phyloP scores from a whole-genome alignment of 148 eudicot species.

The Oxyria digyna region DNA sequence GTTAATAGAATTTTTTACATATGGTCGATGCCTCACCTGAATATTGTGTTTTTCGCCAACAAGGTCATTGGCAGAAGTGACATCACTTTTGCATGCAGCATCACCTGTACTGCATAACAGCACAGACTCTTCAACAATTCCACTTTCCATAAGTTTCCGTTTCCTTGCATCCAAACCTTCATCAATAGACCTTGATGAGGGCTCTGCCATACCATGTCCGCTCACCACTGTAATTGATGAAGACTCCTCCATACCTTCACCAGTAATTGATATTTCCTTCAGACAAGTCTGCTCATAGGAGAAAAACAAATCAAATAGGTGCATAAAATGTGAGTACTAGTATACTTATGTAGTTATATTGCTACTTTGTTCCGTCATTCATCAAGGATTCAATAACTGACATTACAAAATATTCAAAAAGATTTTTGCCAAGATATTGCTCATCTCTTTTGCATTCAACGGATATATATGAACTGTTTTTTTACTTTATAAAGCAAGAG shows the following conservation, averaged over 20 bases:
- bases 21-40: not conserved
- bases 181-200: not conserved
- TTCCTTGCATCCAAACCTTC: conserved; percentile 1
- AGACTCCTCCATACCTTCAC: too few species aligned
- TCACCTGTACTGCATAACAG: not conserved
- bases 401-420: not conserved
- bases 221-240: not conserved
- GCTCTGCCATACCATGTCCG: not conserved
- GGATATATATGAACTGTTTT: not conserved
- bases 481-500: not conserved
- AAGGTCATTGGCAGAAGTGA: not conserved
- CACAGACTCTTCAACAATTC: not conserved
- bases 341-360: not conserved
- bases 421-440: not conserved
- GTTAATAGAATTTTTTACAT: not conserved
- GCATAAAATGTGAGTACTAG: not conserved
- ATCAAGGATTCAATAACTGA: not conserved
- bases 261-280: too few species aligned
- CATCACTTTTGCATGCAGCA: not conserved
- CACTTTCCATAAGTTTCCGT: not conserved
- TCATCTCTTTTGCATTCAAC: not conserved
- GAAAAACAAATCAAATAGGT: not conserved
- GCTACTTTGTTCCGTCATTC: not conserved
- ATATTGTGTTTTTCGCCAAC: not conserved
- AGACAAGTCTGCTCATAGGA: not conserved